These are phyloP conservation scores for Cyberlindnera meyerae DNA, from an alignment of 805 yeast genomes.

Conservation along the genomic window DNA sequence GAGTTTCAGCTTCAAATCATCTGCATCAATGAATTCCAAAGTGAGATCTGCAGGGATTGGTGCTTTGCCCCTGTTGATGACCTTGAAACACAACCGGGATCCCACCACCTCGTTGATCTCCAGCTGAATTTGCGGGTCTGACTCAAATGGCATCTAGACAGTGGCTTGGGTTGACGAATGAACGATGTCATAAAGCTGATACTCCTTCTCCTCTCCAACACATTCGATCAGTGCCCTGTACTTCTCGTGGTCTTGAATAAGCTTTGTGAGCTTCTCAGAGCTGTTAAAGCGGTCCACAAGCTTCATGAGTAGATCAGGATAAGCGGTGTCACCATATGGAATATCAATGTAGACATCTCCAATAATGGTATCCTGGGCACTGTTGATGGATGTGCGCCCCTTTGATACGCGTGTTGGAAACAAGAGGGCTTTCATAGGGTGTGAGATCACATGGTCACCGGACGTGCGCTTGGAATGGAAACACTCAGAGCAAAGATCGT, in stretches of 20 bases:
- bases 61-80: constrained; percentile 5
- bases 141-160: too few species aligned
- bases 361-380: neutral
- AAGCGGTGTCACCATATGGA: constrained; percentile 1
- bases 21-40: constrained; percentile 2
- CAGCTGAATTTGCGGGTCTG: too few species aligned
- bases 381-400: too few species aligned
- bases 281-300: constrained; percentile 7
- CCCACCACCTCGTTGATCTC: too few species aligned
- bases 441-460: constrained; percentile 2
- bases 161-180: too few species aligned
- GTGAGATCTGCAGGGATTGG: constrained; percentile 6
- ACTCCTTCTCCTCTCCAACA: constrained; percentile 2
- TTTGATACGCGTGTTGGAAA: neutral
- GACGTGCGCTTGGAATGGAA: neutral
- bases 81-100: constrained; percentile 6
- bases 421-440: constrained; percentile 3
- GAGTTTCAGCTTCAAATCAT: constrained; percentile 1
- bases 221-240: constrained; percentile 5
- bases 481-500: constrained; percentile 11
- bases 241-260: constrained; percentile 1
- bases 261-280: constrained; percentile 8
- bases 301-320: neutral
- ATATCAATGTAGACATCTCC: constrained; percentile 7
- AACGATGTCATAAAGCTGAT: too few species aligned